Evolutionary conservation across 257 asterid species (phyloP).

Genomic region (Fraxinus americana): DNA sequence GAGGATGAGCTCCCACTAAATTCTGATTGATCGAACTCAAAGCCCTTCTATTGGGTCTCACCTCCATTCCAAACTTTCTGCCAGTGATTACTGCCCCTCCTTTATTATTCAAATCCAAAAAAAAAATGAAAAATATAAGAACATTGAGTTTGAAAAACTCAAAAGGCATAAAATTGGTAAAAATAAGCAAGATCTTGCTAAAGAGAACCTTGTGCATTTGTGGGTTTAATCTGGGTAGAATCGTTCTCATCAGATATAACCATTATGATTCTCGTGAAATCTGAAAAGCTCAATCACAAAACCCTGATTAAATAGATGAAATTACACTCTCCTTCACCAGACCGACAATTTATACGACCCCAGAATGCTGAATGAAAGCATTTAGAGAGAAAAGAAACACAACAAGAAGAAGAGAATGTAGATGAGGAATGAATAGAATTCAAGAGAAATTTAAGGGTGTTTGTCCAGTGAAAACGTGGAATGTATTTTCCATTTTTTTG

Average conservation of each 20-base stretch:
- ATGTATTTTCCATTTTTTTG: conserved; percentile 3
- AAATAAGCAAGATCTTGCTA: not conserved
- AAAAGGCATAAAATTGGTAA: not conserved
- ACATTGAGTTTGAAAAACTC: not conserved
- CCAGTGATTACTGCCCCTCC: conserved; percentile 49
- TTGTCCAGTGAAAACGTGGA: conserved; percentile 36
- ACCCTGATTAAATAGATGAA: conserved; percentile 1
- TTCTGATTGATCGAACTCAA: conserved; percentile 65
- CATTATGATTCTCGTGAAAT: conserved; percentile 40
- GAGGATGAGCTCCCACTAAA: conserved; percentile 43
- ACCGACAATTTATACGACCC: conserved; percentile 18
- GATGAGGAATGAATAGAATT: conserved; percentile 30
- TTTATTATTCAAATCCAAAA: conserved; percentile 29
- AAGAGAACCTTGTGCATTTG: conserved; percentile 48
- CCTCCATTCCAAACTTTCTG: conserved; percentile 68
- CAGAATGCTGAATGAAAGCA: conserved; percentile 27
- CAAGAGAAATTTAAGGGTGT: conserved; percentile 39
- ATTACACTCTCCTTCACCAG: conserved; percentile 21
- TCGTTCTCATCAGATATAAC: conserved; percentile 59
- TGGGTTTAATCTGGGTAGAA: conserved; percentile 39
- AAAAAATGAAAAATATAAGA: not conserved
- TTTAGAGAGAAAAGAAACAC: conserved; percentile 2
- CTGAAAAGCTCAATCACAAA: conserved; percentile 20
- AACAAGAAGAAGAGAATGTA: not conserved
- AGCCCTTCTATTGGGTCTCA: conserved; percentile 63